phyloP scores from a whole-genome alignment of 441 rosid species.

The Pelargonium citronellum region DNA sequence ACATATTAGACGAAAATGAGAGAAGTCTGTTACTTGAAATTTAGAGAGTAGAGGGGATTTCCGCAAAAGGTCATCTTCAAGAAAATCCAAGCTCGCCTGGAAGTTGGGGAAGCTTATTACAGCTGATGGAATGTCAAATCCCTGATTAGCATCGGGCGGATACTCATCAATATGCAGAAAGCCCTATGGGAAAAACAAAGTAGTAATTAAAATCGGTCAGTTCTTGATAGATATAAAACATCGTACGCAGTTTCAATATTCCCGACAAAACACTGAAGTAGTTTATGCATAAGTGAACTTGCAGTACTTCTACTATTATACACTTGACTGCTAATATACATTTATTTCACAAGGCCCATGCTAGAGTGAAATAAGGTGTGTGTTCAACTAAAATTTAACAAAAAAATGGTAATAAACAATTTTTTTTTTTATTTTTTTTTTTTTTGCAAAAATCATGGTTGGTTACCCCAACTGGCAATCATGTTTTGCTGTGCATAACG shows the following conservation, averaged over 20 bases:
- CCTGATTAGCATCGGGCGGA: constrained; percentile 98
- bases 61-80: constrained; percentile 27
- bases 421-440: no score
- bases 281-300: not conserved
- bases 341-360: no score
- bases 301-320: not conserved
- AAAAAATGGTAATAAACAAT: no score
- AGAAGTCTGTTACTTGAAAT: constrained; percentile 44
- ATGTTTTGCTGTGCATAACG: no score
- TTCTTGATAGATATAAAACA: constrained; percentile 2
- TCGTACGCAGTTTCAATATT: not conserved
- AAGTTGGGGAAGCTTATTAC: constrained; percentile 62
- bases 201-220: constrained; percentile 7
- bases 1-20: constrained; percentile 3
- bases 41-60: constrained; percentile 46
- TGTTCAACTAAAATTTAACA: no score
- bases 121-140: constrained; percentile 93
- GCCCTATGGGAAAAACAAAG: constrained; percentile 43
- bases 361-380: no score
- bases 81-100: constrained; percentile 42
- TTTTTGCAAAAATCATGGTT: no score
- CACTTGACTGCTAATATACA: not conserved
- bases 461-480: no score
- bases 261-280: not conserved
- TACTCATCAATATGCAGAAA: constrained; percentile 90